phyloP scores from a whole-genome alignment of 108 stramenopile genomes.

The Schizochytrium sp. region DNA sequence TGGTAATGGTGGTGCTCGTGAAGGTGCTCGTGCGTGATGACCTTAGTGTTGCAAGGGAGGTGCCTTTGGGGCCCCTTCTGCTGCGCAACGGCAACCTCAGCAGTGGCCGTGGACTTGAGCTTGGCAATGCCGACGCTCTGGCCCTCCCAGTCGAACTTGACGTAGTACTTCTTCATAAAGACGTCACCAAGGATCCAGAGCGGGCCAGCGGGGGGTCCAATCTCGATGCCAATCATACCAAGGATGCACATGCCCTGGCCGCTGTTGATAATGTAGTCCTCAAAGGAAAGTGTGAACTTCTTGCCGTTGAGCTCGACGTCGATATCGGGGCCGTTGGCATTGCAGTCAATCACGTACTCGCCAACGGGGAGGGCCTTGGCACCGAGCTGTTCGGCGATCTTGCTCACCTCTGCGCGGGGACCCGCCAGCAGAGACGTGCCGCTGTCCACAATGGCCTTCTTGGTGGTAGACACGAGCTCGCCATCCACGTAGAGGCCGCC shows the following conservation, averaged over 20 bases:
- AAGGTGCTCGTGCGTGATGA: neutral
- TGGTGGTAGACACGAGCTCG: constrained; percentile 17
- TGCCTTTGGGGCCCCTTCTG: neutral
- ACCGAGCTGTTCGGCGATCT: constrained; percentile 66
- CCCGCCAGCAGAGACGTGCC: constrained; percentile 87
- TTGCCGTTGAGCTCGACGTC: constrained; percentile 49
- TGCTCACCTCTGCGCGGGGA: constrained; percentile 59
- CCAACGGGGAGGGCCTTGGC: constrained; percentile 71
- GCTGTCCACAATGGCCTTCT: constrained; percentile 82
- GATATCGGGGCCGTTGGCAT: constrained; percentile 31
- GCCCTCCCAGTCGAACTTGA: constrained; percentile 67
- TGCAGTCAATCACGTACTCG: constrained; percentile 77
- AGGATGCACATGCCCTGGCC: constrained; percentile 72
- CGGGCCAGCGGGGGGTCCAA: constrained; percentile 61
- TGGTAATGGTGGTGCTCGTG: neutral
- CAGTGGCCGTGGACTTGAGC: neutral
- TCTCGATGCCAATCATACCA: constrained; percentile 81
- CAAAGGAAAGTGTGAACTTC: constrained; percentile 66
- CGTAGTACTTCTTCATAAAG: constrained; percentile 90
- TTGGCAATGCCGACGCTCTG: constrained; percentile 16
- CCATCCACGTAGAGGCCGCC: constrained; percentile 60
- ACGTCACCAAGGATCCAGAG: constrained; percentile 93
- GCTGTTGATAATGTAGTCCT: constrained; percentile 41
- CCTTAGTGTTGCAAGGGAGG: neutral
- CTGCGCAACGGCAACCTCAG: neutral